Evolutionary conservation across 192 early-diverging fungal species (phyloP).

Genomic region (Spizellomyces sp.): DNA sequence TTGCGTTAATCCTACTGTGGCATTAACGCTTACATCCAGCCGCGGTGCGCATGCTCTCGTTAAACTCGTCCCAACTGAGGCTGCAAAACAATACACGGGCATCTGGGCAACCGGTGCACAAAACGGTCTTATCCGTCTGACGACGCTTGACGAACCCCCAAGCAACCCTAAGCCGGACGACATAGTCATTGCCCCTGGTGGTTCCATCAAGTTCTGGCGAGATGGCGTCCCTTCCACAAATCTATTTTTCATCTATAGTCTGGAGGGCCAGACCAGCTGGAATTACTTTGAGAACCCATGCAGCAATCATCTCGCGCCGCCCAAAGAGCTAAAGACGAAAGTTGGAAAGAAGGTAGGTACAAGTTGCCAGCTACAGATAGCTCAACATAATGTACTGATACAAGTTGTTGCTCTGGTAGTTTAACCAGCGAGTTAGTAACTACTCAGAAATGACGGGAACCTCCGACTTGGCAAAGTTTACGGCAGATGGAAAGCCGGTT

Average conservation of each 20-base stretch:
- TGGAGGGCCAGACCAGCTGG: slow-evolving; percentile 18
- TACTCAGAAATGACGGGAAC: slow-evolving; percentile 18
- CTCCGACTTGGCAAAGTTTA: slow-evolving; percentile 6
- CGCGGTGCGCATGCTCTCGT: slow-evolving; percentile 17
- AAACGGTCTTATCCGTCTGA: slow-evolving; percentile 22
- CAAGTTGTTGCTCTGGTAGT: background rate
- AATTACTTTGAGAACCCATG: slow-evolving; percentile 17
- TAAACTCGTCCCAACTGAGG: slow-evolving; percentile 2
- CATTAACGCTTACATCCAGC: background rate
- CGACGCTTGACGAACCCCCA: slow-evolving; percentile 19
- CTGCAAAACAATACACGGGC: slow-evolving; percentile 16
- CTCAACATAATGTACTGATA: background rate
- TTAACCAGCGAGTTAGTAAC: slow-evolving; percentile 15
- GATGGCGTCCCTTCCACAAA: slow-evolving; percentile 19
- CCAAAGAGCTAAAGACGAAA: slow-evolving; percentile 2
- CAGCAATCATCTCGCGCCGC: slow-evolving; percentile 18
- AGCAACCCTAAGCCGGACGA: slow-evolving; percentile 12
- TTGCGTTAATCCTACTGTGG: no score
- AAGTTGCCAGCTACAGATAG: background rate
- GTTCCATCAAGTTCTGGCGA: slow-evolving; percentile 8
- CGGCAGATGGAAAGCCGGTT: background rate
- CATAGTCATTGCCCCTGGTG: slow-evolving; percentile 21
- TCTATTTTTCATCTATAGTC: slow-evolving; percentile 14
- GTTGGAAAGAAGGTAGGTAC: background rate
- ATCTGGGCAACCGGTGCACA: slow-evolving; percentile 10